Evolutionary conservation across 2,329 filamentous ascomycete genomes (phyloP).

Genomic region (Ramichloridium luteum): DNA sequence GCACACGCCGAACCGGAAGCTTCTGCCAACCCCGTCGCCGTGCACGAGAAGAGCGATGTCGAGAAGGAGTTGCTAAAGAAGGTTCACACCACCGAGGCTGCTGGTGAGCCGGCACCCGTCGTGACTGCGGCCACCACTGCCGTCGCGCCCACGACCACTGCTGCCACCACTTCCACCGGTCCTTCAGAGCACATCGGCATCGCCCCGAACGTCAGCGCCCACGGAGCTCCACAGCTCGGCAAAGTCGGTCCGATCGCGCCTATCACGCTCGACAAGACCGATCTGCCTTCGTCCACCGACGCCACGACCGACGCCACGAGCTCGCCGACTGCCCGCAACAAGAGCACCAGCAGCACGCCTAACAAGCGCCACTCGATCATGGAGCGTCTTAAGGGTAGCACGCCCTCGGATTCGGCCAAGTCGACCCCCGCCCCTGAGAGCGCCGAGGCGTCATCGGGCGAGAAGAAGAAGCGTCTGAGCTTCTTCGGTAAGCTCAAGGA

Average conservation of each 20-base stretch:
- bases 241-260: slow-evolving; percentile 8
- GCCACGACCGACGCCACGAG: background rate
- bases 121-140: slow-evolving; percentile 26
- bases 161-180: slow-evolving; percentile 5
- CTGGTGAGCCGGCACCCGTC: slow-evolving; percentile 34
- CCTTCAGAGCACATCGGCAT: background rate
- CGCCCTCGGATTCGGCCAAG: slow-evolving; percentile 28
- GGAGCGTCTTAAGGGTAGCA: slow-evolving; percentile 23
- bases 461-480: slow-evolving; percentile 38
- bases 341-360: slow-evolving; percentile 17
- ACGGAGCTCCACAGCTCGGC: slow-evolving; percentile 21
- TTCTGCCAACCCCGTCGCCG: slow-evolving; percentile 52
- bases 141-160: slow-evolving; percentile 19
- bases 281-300: background rate
- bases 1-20: slow-evolving; percentile 52
- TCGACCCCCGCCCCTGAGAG: slow-evolving; percentile 18
- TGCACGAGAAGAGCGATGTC: slow-evolving; percentile 61
- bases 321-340: background rate
- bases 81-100: slow-evolving; percentile 30
- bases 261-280: slow-evolving; percentile 14
- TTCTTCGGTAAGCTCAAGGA: slow-evolving; percentile 40
- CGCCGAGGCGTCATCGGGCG: slow-evolving; percentile 14
- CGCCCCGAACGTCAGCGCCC: slow-evolving; percentile 7
- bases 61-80: slow-evolving; percentile 63
- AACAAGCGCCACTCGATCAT: slow-evolving; percentile 19